A percentile compares a stretch with the other conserved stretches of the same genome.
Conservation (phyloP, 1,139 yeast species). For the Zygoascus meyerae region DNA sequence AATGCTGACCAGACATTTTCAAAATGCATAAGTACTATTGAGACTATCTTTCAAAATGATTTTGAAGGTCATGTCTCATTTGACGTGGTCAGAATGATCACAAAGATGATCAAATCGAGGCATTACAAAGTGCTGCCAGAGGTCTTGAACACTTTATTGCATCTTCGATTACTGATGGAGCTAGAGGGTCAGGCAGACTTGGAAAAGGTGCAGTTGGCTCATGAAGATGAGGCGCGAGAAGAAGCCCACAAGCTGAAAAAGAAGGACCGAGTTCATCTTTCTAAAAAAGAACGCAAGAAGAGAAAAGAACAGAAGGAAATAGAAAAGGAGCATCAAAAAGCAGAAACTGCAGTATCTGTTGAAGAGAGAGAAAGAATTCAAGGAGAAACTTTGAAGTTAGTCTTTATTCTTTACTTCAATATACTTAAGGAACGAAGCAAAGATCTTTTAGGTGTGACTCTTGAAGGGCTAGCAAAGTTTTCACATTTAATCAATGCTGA, state of each 20-base stretch:
- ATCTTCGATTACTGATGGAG: conserved; percentile 70
- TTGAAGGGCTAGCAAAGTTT: conserved; percentile 85
- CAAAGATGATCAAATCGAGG: conserved; percentile 68
- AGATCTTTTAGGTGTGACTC: conserved; percentile 74
- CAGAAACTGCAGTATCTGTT: conserved; percentile 79
- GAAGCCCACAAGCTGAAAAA: conserved; percentile 52
- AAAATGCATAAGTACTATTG: conserved; percentile 60
- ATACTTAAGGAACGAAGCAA: conserved; percentile 59
- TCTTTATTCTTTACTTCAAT: conserved; percentile 70
- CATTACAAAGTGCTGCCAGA: conserved; percentile 79
- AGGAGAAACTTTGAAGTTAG: conserved; percentile 70
- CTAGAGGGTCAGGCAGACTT: conserved; percentile 56
- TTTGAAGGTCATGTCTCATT: conserved; percentile 75
- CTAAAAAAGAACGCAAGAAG: conserved; percentile 80
- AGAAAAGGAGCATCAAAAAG: conserved; percentile 81
- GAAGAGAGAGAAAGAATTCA: conserved; percentile 84
- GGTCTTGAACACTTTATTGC: conserved; percentile 65
- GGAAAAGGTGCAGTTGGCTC: conserved; percentile 42
- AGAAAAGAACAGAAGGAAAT: conserved; percentile 81
- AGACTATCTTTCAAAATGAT: conserved; percentile 58
- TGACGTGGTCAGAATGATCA: conserved; percentile 61
- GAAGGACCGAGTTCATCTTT: conserved; percentile 82
- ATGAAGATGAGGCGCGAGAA: conserved; percentile 33
- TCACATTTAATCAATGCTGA: conserved; percentile 93
- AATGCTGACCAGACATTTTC: conserved; percentile 42